Percentiles rank a stretch among this genome's conserved stretches.
phyloP scores from a whole-genome alignment of 2,329 filamentous ascomycete species.

The Apiospora phragmitis region DNA sequence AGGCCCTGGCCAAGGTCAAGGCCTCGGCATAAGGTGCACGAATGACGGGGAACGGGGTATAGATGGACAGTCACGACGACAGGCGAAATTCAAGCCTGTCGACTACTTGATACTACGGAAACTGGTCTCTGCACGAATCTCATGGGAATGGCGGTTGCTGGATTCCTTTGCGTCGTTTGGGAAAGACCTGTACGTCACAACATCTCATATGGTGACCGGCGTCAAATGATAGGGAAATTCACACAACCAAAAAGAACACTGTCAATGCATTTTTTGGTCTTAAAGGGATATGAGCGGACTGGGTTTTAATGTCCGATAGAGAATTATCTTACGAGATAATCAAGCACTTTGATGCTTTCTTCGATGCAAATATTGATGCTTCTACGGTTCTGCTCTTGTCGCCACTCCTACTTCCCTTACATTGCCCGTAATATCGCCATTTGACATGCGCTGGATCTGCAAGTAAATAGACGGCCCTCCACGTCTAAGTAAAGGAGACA shows the following conservation, averaged over 20 bases:
- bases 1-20: slow-evolving; percentile 92
- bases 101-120: slow-evolving; percentile 14
- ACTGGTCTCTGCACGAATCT: slow-evolving; percentile 17
- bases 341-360: slow-evolving; percentile 7
- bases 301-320: slow-evolving; percentile 9
- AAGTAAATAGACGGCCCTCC: background rate
- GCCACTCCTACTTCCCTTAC: background rate
- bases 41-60: slow-evolving; percentile 15
- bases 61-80: slow-evolving; percentile 8
- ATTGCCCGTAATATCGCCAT: background rate
- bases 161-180: slow-evolving; percentile 56
- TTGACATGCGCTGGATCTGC: background rate
- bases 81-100: background rate
- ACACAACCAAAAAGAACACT: slow-evolving; percentile 36
- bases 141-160: slow-evolving; percentile 38
- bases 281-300: slow-evolving; percentile 7
- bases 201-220: slow-evolving; percentile 54
- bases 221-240: slow-evolving; percentile 64
- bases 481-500: background rate
- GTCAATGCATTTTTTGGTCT: slow-evolving; percentile 10
- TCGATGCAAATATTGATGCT: slow-evolving; percentile 9
- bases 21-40: slow-evolving; percentile 65
- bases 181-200: slow-evolving; percentile 66
- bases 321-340: slow-evolving; percentile 10
- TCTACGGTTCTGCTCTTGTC: background rate